phyloP scores from a whole-genome alignment of 2,329 filamentous ascomycete genomes.

The Epichloe typhina region DNA sequence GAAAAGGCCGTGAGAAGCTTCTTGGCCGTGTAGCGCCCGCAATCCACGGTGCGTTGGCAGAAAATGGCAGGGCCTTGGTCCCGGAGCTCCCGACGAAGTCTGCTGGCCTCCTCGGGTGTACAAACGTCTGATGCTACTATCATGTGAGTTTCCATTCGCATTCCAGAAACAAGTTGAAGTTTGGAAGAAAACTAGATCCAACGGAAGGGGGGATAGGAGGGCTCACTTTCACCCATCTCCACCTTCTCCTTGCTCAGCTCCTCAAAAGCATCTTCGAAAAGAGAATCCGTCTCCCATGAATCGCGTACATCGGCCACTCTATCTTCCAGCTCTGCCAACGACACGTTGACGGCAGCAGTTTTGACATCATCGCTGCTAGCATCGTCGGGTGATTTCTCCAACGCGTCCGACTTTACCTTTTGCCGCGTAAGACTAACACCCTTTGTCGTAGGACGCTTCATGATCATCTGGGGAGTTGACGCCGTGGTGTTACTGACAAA shows the following conservation, averaged over 20 bases:
- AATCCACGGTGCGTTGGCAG: constrained; percentile 56
- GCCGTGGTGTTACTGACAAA: not conserved
- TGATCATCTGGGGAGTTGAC: constrained; percentile 5
- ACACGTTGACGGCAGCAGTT: constrained; percentile 21
- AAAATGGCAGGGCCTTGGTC: constrained; percentile 68
- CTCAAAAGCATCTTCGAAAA: constrained; percentile 50
- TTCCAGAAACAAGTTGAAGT: not conserved
- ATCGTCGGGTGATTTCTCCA: constrained; percentile 21
- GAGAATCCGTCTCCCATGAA: constrained; percentile 50
- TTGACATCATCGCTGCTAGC: constrained; percentile 24
- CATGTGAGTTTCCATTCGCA: constrained; percentile 8
- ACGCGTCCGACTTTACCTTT: constrained; percentile 23
- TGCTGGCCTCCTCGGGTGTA: constrained; percentile 54
- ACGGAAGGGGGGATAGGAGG: not conserved
- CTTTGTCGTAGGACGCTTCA: constrained; percentile 13
- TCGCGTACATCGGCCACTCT: constrained; percentile 38
- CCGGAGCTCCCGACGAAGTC: constrained; percentile 58
- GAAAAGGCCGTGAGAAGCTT: constrained; percentile 81
- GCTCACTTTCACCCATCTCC: constrained; percentile 20
- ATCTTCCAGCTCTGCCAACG: constrained; percentile 34
- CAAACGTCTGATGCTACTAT: constrained; percentile 34
- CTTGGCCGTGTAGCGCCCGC: constrained; percentile 58
- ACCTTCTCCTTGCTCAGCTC: constrained; percentile 40
- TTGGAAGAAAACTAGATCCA: too few relatives aligned
- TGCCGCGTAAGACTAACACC: constrained; percentile 19